Percentiles rank a stretch among this genome's conserved stretches.
Evolutionary conservation across 495 filamentous ascomycete species (phyloP).

Genomic region (Daldinia decipiens): DNA sequence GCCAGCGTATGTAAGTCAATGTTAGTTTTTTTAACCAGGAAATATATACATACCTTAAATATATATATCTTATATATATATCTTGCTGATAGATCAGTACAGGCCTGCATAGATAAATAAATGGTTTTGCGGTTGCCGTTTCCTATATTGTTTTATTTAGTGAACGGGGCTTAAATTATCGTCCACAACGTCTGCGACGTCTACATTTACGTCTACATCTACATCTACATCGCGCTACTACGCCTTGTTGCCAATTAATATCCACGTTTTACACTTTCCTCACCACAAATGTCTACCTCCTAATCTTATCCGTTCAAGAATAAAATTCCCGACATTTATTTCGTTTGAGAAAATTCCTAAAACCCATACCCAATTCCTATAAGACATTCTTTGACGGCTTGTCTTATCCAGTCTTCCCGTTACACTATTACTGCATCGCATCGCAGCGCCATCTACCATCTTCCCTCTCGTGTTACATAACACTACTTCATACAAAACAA

Average conservation of each 20-base stretch:
- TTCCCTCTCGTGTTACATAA: not conserved
- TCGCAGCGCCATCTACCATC: not conserved
- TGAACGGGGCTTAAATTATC: not conserved
- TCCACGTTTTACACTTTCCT: not conserved
- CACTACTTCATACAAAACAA: not conserved
- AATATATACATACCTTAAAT: not conserved
- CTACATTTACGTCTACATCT: not conserved
- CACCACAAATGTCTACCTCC: not conserved
- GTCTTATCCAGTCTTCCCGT: too few relatives aligned
- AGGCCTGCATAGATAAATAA: not conserved
- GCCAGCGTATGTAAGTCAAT: constrained; percentile 8
- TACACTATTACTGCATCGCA: too few relatives aligned
- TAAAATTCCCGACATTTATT: not conserved
- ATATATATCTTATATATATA: too few relatives aligned
- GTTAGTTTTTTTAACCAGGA: too few relatives aligned
- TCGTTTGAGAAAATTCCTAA: not conserved
- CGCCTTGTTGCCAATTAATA: not conserved
- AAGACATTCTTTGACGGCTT: too few relatives aligned
- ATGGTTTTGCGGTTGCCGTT: not conserved
- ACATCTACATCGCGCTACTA: not conserved
- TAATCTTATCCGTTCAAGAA: not conserved
- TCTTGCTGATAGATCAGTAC: not conserved
- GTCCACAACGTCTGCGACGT: not conserved
- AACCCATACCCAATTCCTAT: not conserved
- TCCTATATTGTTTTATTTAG: constrained; percentile 1